Evolutionary conservation across 306 rosid species (phyloP), one percentile per base, ranked within the genome.

Genomic region (Arachis hypogaea): DNA sequence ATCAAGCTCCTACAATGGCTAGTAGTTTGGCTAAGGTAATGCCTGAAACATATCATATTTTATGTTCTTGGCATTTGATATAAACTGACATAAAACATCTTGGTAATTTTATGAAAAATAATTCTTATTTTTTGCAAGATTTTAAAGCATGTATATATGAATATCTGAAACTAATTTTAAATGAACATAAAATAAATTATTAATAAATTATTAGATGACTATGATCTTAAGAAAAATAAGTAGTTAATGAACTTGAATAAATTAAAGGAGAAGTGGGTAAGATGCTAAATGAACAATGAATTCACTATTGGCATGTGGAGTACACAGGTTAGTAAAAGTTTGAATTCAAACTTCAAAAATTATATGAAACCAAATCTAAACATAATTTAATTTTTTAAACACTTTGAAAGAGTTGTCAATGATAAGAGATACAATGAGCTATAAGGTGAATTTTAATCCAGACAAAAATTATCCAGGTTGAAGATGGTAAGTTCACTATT

Each of bases 121-220:
- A 38, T 2, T 4, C 62, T 38, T 11, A 22, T 38, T 9, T 68
- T 47, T 52, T 68, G 45, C 2, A 16, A 11, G 50, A 52, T 49
- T 42, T 52, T 8, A 68, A 51, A 49, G 5, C 42, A 6, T 68
- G 73, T 11, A 68, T 68, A 62, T 52, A 42, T 36, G 38, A 33
- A 50, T 51, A 68, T 9, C 2, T 50, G 38, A 68, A 36, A 5
- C 1, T 10, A 30, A 51, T 16, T 68, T 68, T 68, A 8, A 50
- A 50, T 33, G 2, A 36, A 41, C 61, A 50, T 49, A 45, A 46
- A 33, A 68, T 49, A 51, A 46, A 33, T n/a, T 22, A 22, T 22
- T 22, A 33, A 68, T 49, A 51, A 46, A 33, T n/a, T 22, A 22
- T 22, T 22, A 22, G 1, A 22, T 22, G 22, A 22, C 22, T 22